Conservation (phyloP, 2,329 filamentous ascomycete genomes). For the Sporothrix brunneoviolacea region DNA sequence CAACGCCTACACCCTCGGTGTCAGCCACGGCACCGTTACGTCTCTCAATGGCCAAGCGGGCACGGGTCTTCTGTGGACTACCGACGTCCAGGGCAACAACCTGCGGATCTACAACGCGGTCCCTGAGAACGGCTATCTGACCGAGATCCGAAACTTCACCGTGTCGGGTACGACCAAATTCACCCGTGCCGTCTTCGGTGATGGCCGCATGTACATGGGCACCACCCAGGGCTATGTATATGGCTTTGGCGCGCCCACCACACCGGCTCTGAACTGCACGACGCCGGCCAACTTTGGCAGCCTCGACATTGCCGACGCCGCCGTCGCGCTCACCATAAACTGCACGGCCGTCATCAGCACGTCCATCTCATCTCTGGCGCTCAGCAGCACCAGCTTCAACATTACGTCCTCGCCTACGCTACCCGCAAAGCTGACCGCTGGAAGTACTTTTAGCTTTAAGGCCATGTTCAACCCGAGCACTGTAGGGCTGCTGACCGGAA, state of each 20-base stretch:
- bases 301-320: conserved; percentile 33
- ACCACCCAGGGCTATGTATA: conserved; percentile 46
- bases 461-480: conserved; percentile 38
- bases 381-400: conserved; percentile 33
- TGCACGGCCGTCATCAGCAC: conserved; percentile 42
- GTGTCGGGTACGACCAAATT: conserved; percentile 50
- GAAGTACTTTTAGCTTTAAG: conserved; percentile 35
- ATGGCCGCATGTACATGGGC: conserved; percentile 49
- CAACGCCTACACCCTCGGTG: conserved; percentile 48
- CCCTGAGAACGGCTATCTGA: conserved; percentile 39
- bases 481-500: conserved; percentile 43
- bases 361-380: conserved; percentile 32
- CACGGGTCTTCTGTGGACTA: conserved; percentile 50
- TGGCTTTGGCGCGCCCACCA: conserved; percentile 50
- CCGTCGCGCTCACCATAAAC: conserved; percentile 31
- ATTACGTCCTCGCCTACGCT: conserved; percentile 25
- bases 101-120: conserved; percentile 87
- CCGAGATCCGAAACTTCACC: conserved; percentile 43
- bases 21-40: conserved; percentile 50
- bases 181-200: conserved; percentile 50
- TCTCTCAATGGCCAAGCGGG: conserved; percentile 46
- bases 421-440: conserved; percentile 29
- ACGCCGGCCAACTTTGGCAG: conserved; percentile 39
- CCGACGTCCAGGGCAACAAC: conserved; percentile 47
- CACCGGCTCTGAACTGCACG: conserved; percentile 47